Evolutionary conservation across 768 basidiomycete genomes (phyloP), one percentile per base, ranked within the genome.

Genomic region (Boletales sp.): DNA sequence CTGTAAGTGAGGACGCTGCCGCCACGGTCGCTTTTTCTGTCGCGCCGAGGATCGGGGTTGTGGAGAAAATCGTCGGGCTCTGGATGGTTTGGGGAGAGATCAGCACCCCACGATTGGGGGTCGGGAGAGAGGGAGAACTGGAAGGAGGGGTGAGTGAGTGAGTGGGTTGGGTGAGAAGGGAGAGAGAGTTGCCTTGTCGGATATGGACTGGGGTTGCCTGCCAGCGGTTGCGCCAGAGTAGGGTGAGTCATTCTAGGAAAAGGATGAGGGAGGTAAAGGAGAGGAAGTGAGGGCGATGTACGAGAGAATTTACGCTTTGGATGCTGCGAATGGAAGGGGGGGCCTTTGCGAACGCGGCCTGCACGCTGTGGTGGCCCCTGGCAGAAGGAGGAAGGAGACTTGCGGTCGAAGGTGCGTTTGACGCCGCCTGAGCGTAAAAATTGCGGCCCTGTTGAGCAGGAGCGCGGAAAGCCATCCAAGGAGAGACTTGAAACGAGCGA

Each of bases 71-170:
- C 86, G 52, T 88, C 86, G 14, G 78, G 70, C 63, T 88, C 86
- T 5, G 73, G 64, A 46, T 76, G 70, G 52, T 74, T 74, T 35
- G 76, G 76, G 8, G 80, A 81, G 51, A 86, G 68, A 55, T 85
- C 79, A 31, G 84, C 78, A 2, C 85, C 86, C 87, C 87, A 90
- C 0, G 75, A 79, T 13, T 75, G 69, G 4, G 87, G 87, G 66
- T 89, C 86, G 1, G 86, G 79, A 7, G 86, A 81, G 18, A 89
- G 78, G 14, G 86, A 86, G 61, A 80, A 89, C 86, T 90, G 32
- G 31, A 18, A 17, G 40, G 2, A 14, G 30, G 17, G 31, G 39
- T 62, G 18, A 40, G 51, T 40, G 36, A 21, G 29, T 3, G 47
- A 38, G 46, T 21, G 21, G 21, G 21, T 42, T 8, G 32, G 46